Percentiles rank a stretch among this genome's conserved stretches.
These are phyloP conservation scores for Abrus pulchellus DNA, from an alignment of 306 rosid species.

Conservation along the genomic window DNA sequence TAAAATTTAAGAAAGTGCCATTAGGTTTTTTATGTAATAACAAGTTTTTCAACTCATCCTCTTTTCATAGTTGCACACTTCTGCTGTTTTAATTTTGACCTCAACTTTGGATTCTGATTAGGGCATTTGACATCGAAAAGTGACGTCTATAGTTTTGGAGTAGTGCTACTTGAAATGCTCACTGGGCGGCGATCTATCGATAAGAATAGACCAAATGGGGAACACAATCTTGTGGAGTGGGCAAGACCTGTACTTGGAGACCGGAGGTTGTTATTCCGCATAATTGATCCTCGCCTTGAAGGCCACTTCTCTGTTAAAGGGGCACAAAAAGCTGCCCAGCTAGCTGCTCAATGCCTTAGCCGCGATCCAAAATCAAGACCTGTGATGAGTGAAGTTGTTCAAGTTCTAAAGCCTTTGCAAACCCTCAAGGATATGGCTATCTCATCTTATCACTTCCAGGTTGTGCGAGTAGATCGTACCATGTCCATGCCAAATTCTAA, in stretches of 20 bases:
- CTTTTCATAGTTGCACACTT: background rate
- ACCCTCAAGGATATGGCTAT: constrained; percentile 92
- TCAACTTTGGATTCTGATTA: constrained; percentile 45
- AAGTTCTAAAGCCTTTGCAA: constrained; percentile 76
- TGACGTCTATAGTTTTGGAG: constrained; percentile 96
- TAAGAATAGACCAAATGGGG: constrained; percentile 88
- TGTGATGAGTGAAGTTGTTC: constrained; percentile 84
- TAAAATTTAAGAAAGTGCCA: background rate
- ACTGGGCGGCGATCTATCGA: constrained; percentile 91
- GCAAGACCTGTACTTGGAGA: constrained; percentile 85
- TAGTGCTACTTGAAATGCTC: constrained; percentile 90
- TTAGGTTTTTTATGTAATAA: background rate
- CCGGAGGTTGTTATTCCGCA: constrained; percentile 73
- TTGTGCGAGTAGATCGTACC: constrained; percentile 70
- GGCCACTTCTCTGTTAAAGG: constrained; percentile 96
- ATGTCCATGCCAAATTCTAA: constrained; percentile 65
- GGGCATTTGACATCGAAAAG: constrained; percentile 93
- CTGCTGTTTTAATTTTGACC: constrained; percentile 38
- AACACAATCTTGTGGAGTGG: constrained; percentile 96
- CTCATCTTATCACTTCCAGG: constrained; percentile 74
- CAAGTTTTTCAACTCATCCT: constrained; percentile 2
- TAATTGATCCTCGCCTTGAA: constrained; percentile 92
- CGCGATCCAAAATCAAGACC: constrained; percentile 94
- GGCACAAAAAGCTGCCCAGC: constrained; percentile 76
- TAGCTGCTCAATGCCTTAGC: constrained; percentile 85